Conservation (phyloP, 495 filamentous ascomycete species). For the Penicillium diatomitis region DNA sequence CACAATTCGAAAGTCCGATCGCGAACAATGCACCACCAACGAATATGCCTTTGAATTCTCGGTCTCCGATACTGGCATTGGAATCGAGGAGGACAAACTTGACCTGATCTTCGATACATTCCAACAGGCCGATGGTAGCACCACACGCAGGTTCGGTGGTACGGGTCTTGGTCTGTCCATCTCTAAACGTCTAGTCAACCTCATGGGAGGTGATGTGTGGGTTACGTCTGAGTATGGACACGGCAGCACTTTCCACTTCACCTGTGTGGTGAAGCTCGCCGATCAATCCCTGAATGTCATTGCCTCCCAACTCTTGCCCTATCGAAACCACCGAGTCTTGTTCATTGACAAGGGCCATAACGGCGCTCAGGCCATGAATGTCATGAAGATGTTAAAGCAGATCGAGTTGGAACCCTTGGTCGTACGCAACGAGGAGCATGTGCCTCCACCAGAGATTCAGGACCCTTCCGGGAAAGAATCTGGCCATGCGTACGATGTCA, state of each 20-base stretch:
- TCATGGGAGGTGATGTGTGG: conserved; percentile 98
- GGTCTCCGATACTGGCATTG: conserved; percentile 95
- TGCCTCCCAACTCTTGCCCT: conserved; percentile 75
- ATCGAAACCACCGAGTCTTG: conserved; percentile 79
- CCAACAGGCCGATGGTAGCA: conserved; percentile 97
- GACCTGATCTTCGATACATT: conserved; percentile 99
- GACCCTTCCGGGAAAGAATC: conserved; percentile 47
- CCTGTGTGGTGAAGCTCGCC: conserved; percentile 83
- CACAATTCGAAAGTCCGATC: conserved; percentile 66
- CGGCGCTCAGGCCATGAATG: conserved; percentile 59
- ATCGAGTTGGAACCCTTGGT: conserved; percentile 77
- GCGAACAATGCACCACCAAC: conserved; percentile 55
- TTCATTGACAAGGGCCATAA: conserved; percentile 94
- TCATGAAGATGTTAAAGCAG: conserved; percentile 68
- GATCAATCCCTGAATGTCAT: conserved; percentile 74
- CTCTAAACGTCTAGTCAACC: conserved; percentile 86
- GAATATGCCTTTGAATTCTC: conserved; percentile 96
- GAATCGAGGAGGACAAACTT: conserved; percentile 91
- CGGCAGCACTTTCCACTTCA: conserved; percentile 96
- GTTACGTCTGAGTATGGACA: conserved; percentile 88
- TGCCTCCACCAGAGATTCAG: conserved; percentile 51
- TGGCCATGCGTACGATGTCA: conserved; percentile 79
- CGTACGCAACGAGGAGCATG: conserved; percentile 54
- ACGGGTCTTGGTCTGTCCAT: conserved; percentile 95
- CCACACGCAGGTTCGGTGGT: conserved; percentile 92